Percentiles rank a stretch among this genome's conserved stretches.
Evolutionary conservation across 2,329 filamentous ascomycete species (phyloP).

Genomic region (Aspergillus spinulosporus): DNA sequence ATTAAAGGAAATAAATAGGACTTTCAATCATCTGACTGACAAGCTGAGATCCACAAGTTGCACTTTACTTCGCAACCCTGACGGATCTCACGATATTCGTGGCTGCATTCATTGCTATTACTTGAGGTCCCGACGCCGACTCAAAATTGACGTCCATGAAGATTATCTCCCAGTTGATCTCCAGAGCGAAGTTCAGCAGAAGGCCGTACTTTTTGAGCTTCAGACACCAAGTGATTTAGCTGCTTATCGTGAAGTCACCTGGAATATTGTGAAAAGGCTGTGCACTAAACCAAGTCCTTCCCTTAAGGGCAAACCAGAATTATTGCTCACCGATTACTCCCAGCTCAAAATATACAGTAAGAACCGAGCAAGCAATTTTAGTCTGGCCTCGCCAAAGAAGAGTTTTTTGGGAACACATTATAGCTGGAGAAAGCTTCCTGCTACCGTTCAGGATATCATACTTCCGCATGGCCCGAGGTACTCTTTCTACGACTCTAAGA

Average conservation of each 20-base stretch:
- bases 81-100: slow-evolving; percentile 33
- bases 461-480: slow-evolving; percentile 50
- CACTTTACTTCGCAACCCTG: slow-evolving; percentile 22
- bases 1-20: slow-evolving; percentile 34
- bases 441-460: slow-evolving; percentile 45
- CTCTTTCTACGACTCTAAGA: slow-evolving; percentile 49
- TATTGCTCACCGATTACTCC: slow-evolving; percentile 36
- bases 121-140: slow-evolving; percentile 34
- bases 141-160: slow-evolving; percentile 53
- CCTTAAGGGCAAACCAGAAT: slow-evolving; percentile 20
- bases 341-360: slow-evolving; percentile 29
- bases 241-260: slow-evolving; percentile 56
- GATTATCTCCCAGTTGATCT: slow-evolving; percentile 47
- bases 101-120: slow-evolving; percentile 51
- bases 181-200: slow-evolving; percentile 29
- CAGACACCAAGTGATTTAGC: slow-evolving; percentile 46
- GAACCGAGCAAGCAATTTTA: slow-evolving; percentile 7
- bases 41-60: slow-evolving; percentile 44
- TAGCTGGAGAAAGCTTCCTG: slow-evolving; percentile 42
- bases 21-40: slow-evolving; percentile 35
- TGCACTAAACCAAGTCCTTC: slow-evolving; percentile 27
- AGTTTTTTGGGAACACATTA: slow-evolving; percentile 54
- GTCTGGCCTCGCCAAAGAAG: slow-evolving; percentile 50
- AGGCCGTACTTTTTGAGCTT: slow-evolving; percentile 56
- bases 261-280: slow-evolving; percentile 47